Conservation (phyloP, 148 eudicot genomes). For the Spergularia marina region DNA sequence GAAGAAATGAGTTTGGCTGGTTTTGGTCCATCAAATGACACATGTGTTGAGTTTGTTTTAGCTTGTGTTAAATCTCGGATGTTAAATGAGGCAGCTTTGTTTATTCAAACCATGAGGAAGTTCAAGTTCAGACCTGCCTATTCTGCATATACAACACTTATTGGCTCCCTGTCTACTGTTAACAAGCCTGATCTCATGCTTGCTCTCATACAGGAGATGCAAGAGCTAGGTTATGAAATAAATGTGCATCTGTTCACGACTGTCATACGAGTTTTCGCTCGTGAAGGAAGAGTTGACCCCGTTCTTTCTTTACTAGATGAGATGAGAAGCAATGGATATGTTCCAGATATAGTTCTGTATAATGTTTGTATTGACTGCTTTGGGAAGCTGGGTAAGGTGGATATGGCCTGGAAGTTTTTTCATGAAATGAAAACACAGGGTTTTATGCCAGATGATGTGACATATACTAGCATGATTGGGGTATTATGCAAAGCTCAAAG, state of each 20-base stretch:
- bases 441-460: slow-evolving; percentile 78
- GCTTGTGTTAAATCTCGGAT: slow-evolving; percentile 53
- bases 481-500: slow-evolving; percentile 75
- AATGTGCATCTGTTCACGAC: slow-evolving; percentile 83
- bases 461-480: slow-evolving; percentile 89
- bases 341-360: slow-evolving; percentile 81
- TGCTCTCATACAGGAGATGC: slow-evolving; percentile 79
- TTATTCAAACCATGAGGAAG: slow-evolving; percentile 72
- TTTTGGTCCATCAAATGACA: slow-evolving; percentile 63
- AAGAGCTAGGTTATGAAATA: slow-evolving; percentile 88
- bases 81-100: slow-evolving; percentile 54
- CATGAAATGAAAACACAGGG: slow-evolving; percentile 81
- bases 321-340: slow-evolving; percentile 71
- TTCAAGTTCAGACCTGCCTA: slow-evolving; percentile 88
- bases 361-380: slow-evolving; percentile 93
- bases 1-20: slow-evolving; percentile 94
- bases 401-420: slow-evolving; percentile 98
- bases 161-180: slow-evolving; percentile 64
- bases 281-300: slow-evolving; percentile 71
- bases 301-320: slow-evolving; percentile 86
- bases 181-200: slow-evolving; percentile 76
- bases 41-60: slow-evolving; percentile 62
- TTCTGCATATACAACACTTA: slow-evolving; percentile 87
- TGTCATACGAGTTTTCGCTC: slow-evolving; percentile 72
- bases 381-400: slow-evolving; percentile 94